Conservation (phyloP, 2,329 filamentous ascomycete species). For the Penicillium sp. region DNA sequence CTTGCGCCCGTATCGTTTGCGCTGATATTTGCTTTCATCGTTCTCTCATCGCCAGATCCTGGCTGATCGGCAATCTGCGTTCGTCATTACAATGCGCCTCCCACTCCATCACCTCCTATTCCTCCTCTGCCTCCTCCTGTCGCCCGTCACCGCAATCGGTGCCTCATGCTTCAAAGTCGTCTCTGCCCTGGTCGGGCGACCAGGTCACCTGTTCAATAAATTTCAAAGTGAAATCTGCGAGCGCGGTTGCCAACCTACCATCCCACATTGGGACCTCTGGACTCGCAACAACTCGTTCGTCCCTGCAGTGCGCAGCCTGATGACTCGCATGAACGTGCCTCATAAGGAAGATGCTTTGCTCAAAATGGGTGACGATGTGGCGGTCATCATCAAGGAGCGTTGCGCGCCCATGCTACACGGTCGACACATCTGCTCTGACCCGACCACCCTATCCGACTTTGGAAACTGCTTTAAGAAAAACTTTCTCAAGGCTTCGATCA, state of each 20-base stretch:
- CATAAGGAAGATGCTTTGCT: conserved; percentile 32
- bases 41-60: not conserved
- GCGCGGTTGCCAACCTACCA: conserved; percentile 33
- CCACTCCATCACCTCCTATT: conserved; percentile 19
- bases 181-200: conserved; percentile 57
- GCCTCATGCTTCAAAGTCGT: conserved; percentile 85
- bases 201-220: conserved; percentile 31
- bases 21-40: not conserved
- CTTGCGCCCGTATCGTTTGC: not conserved
- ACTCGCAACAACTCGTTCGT: conserved; percentile 39
- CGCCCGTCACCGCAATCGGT: conserved; percentile 26
- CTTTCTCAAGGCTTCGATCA: conserved; percentile 33
- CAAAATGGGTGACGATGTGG: conserved; percentile 37
- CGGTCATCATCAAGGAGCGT: conserved; percentile 33
- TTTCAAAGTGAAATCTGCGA: conserved; percentile 38
- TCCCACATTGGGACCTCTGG: conserved; percentile 39
- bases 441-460: conserved; percentile 32
- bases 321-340: conserved; percentile 31
- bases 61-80: conserved; percentile 9
- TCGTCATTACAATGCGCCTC: conserved; percentile 22
- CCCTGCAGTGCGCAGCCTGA: conserved; percentile 35
- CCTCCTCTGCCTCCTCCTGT: conserved; percentile 16
- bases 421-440: conserved; percentile 34
- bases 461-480: conserved; percentile 37
- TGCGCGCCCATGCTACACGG: conserved; percentile 32